Base-by-base conservation (phyloP, 2,329 filamentous ascomycete species). In the Aspergillus ochraceoroseus region DNA sequence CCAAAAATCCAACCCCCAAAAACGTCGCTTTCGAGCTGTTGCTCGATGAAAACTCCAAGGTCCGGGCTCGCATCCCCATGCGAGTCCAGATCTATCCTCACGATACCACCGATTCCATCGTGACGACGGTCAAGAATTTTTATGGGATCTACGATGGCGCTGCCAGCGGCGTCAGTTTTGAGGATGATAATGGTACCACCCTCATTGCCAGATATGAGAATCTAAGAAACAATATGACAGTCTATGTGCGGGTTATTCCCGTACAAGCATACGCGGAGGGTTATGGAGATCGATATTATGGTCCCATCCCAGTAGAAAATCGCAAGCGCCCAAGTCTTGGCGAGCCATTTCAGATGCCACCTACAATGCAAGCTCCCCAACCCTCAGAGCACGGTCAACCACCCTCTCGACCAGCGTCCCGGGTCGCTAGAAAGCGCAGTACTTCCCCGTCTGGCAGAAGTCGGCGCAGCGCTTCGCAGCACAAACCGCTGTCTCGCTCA, bases 71-170 rank as follows among this genome's bases (percentile, higher is more conserved):
- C 46, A 74, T 82, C 37, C 79, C 79, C 8, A 80, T 83, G 74
- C 71, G 78, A 51, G 79, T 83, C 30, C 85, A 94, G 59, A 95
- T 98, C 54, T 95, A 84, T 59, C 87, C 87, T 32, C 89, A 96
- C 66, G 92, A 98, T 71, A 89, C 87, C 37, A 96, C 90, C 14
- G 90, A 96, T 62, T 95, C 89, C 23, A 98, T 98, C 69, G 87
- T 96, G 50, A 92, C 88, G 9, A 96, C 92, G 1, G 90, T 96
- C 60, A 96, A 95, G 76, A 96, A 95, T 73, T 96, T 96, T 71
- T 96, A 95, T 63, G 92, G 92, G 46, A 77, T 98, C 53, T 95
- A 95, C 64, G 86, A 90, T 51, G 82, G 79, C 47, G 77, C 79
- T 54, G 80, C 79, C 53, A 83, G 83, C 62, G 89, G 92, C 52